Base-by-base conservation (phyloP, 129 eudicot genomes). In the Calendula officinalis region DNA sequence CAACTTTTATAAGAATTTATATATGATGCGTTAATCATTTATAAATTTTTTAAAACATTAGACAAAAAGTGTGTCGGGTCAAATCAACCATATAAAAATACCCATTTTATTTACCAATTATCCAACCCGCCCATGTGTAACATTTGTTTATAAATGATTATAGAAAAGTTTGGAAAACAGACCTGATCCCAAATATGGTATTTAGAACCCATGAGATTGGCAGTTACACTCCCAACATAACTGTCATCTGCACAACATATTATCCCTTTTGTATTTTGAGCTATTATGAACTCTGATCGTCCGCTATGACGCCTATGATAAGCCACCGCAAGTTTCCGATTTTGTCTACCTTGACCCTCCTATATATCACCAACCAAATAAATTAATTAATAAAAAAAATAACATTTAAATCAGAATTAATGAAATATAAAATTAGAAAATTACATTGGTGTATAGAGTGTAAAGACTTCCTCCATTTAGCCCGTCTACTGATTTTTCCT, bases 341-440 rank as follows among this genome's bases (percentile, higher is more conserved):
- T 88, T 56, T 85, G 89, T 50, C 99, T 52, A 27, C 99, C 99
- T 64, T 92, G 78, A 30, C 99, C 99, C 77, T 92, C 99, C 99
- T 92, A 67, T 5, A 8, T 12, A 14, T 12, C 50, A 10, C 11
- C 41, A 22, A 22, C 0, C 17, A 57, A 53, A 72, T 7, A 41
- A 16, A 42, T 4, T 63, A 47, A 62, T 3, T 8, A 51, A n/a
- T 5, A 54, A 5, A 17, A n/a, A 67, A 27, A 5, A 41, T 38
- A 53, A 53, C 42, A 27, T 4, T n/a, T 5, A 35, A 12, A 42
- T 14, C 15, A 13, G 0, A n/a, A 53, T 4, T 13, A 5, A 51
- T 30, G 13, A n/a, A 40, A 13, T 13, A 4, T 1, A 17, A 30
- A 41, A n/a, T 13, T 8, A 46, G 47, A 62, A 48, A n/a, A 38